These are phyloP conservation scores for Plectosphaerella sp. DNA, from an alignment of 2,329 filamentous ascomycete species.

Conservation along the genomic window DNA sequence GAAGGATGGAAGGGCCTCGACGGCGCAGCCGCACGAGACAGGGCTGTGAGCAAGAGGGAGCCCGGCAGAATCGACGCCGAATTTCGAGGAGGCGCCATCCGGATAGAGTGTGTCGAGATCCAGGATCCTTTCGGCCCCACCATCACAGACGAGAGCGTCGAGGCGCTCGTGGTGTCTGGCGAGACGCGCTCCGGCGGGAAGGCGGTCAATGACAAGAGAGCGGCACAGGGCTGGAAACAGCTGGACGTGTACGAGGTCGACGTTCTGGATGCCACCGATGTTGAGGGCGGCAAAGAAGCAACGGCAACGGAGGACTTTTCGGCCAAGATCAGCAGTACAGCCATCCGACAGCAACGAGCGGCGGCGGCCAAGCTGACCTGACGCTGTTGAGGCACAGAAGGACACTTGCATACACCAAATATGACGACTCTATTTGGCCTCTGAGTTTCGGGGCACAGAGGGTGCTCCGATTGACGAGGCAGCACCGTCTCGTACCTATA, in stretches of 20 bases:
- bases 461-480: too few relatives aligned
- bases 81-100: slow-evolving; percentile 56
- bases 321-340: slow-evolving; percentile 87
- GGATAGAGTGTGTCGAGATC: slow-evolving; percentile 77
- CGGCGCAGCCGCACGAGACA: slow-evolving; percentile 14
- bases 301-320: slow-evolving; percentile 60
- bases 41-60: slow-evolving; percentile 25
- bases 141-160: slow-evolving; percentile 73
- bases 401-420: too few relatives aligned
- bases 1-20: slow-evolving; percentile 38
- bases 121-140: slow-evolving; percentile 89
- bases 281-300: slow-evolving; percentile 27
- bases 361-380: slow-evolving; percentile 3
- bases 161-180: slow-evolving; percentile 77
- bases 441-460: too few relatives aligned
- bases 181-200: slow-evolving; percentile 82
- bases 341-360: slow-evolving; percentile 58
- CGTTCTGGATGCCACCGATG: slow-evolving; percentile 60
- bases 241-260: slow-evolving; percentile 4
- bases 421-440: too few relatives aligned
- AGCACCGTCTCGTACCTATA: too few relatives aligned
- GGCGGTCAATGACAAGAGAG: slow-evolving; percentile 80
- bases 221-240: slow-evolving; percentile 66
- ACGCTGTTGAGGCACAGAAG: neutral
- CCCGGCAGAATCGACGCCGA: slow-evolving; percentile 43